Percentiles rank a stretch among this genome's conserved stretches.
These are phyloP conservation scores for Lactarius pseudohatsudake DNA, from an alignment of 768 basidiomycete genomes.

Conservation along the genomic window DNA sequence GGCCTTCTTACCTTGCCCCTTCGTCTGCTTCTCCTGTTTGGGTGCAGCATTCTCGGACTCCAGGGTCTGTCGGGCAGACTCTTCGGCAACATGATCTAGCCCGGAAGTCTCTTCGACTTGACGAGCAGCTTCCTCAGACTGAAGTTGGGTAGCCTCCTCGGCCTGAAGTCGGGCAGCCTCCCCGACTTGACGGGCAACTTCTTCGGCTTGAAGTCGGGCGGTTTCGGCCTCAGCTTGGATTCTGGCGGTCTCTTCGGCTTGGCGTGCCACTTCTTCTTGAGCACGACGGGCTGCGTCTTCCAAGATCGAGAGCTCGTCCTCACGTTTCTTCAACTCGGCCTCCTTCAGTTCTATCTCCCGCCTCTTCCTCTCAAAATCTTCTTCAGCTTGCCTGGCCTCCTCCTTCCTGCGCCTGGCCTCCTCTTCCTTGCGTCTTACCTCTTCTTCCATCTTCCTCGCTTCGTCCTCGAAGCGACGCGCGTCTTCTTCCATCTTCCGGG, in stretches of 20 bases:
- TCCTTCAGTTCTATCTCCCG: conserved; percentile 25
- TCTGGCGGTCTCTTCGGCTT: neutral
- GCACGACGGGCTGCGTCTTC: conserved; percentile 16
- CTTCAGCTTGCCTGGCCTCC: conserved; percentile 36
- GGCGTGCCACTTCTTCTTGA: conserved; percentile 10
- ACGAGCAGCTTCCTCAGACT: conserved; percentile 17
- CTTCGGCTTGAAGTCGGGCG: conserved; percentile 4
- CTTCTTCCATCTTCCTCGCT: conserved; percentile 20
- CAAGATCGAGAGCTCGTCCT: conserved; percentile 19
- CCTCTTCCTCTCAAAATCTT: conserved; percentile 30
- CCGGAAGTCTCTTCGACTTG: neutral
- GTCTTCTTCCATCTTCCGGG: conserved; percentile 35
- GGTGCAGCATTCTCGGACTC: conserved; percentile 11
- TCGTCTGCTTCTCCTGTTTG: conserved; percentile 17
- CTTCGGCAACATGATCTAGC: conserved; percentile 1
- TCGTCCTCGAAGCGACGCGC: conserved; percentile 38
- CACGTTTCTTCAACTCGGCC: conserved; percentile 23
- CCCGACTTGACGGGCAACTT: neutral
- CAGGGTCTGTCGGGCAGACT: neutral
- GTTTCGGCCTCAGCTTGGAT: conserved; percentile 2
- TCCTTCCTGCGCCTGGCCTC: conserved; percentile 34
- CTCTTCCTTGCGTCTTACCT: conserved; percentile 32
- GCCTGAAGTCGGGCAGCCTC: conserved; percentile 5
- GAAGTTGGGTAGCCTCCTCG: conserved; percentile 9
- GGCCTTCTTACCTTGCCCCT: conserved; percentile 15